These are phyloP conservation scores for Knoxdaviesia capensis DNA, from an alignment of 2,329 filamentous ascomycete species.

Conservation along the genomic window DNA sequence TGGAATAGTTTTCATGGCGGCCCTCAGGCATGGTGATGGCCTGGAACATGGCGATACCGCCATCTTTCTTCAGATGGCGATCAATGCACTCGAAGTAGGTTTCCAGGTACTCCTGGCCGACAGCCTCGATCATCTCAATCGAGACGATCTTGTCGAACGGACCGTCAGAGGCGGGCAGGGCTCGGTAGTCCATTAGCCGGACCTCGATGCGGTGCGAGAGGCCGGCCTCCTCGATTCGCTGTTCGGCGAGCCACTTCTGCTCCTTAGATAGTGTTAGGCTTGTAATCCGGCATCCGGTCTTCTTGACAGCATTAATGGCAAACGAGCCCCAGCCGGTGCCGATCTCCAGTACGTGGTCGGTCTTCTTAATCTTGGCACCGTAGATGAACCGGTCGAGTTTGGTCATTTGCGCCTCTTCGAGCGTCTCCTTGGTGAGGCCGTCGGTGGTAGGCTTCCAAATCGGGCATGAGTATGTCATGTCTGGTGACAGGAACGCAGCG, in stretches of 20 bases:
- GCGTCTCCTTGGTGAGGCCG: constrained; percentile 26
- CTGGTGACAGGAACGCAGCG: constrained; percentile 49
- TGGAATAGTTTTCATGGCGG: constrained; percentile 44
- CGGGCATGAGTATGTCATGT: constrained; percentile 60
- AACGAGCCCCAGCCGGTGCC: constrained; percentile 61
- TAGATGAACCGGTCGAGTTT: constrained; percentile 48
- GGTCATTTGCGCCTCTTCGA: constrained; percentile 45
- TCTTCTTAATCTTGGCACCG: constrained; percentile 38
- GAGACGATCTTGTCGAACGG: constrained; percentile 53
- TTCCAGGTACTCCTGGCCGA: constrained; percentile 44
- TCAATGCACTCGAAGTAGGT: constrained; percentile 49
- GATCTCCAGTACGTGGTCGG: constrained; percentile 54
- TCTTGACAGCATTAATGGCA: constrained; percentile 46
- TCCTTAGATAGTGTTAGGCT: constrained; percentile 47
- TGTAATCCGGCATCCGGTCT: constrained; percentile 48
- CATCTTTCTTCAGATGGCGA: constrained; percentile 40
- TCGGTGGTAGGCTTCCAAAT: constrained; percentile 29
- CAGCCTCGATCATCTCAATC: constrained; percentile 62
- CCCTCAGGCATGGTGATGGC: constrained; percentile 60
- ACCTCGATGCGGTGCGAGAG: constrained; percentile 42
- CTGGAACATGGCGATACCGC: constrained; percentile 50
- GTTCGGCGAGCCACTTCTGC: constrained; percentile 47
- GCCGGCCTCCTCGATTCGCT: constrained; percentile 40
- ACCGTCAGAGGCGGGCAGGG: constrained; percentile 28
- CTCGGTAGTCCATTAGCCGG: constrained; percentile 47